A percentile compares a stretch with the other conserved stretches of the same genome.
phyloP scores from a whole-genome alignment of 495 filamentous ascomycete species.

The Cairneyella variabilis region DNA sequence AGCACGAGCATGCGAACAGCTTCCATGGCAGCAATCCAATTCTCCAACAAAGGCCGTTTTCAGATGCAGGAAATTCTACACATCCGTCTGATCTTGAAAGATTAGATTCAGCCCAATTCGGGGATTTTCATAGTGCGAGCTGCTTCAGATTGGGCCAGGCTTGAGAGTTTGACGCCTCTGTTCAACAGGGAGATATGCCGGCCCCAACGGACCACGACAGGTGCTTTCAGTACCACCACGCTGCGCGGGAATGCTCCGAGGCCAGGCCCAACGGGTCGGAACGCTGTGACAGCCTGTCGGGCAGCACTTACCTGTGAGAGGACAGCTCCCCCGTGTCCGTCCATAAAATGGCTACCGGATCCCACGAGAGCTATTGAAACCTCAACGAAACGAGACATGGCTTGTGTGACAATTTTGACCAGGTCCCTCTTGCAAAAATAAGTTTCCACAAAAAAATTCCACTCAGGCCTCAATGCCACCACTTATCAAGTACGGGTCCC shows the following conservation, averaged over 20 bases:
- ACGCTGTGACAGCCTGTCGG: background rate
- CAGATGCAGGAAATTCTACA: background rate
- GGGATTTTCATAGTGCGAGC: background rate
- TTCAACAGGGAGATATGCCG: too few species aligned
- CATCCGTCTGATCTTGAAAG: background rate
- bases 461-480: conserved; percentile 12
- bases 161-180: too few species aligned
- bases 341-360: too few species aligned
- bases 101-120: background rate
- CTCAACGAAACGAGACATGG: conserved; percentile 28
- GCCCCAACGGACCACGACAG: background rate
- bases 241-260: background rate
- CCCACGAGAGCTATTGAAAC: conserved; percentile 19
- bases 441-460: conserved; percentile 9
- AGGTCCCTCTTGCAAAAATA: conserved; percentile 2
- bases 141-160: background rate
- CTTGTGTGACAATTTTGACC: conserved; percentile 13
- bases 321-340: background rate
- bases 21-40: background rate
- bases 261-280: conserved; percentile 6
- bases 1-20: background rate
- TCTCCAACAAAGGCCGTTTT: background rate
- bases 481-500: conserved; percentile 13
- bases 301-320: background rate
- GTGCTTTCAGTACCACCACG: background rate